Evolutionary conservation across 2,329 filamentous ascomycete genomes (phyloP), one percentile per base, ranked within the genome.

Genomic region (Magnaporthiopsis poae): DNA sequence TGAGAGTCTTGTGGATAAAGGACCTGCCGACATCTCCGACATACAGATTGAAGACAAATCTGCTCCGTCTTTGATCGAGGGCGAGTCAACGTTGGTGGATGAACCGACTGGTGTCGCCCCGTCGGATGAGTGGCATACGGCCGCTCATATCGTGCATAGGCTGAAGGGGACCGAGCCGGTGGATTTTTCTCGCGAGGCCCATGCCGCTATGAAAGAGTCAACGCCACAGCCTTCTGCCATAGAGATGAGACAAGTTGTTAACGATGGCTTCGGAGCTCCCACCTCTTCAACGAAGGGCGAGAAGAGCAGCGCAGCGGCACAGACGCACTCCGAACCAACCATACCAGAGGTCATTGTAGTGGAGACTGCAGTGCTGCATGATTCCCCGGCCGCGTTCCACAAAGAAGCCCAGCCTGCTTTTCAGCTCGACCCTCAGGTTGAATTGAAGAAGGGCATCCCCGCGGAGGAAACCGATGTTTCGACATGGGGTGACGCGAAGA

Each of bases 1-100:
- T 1, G 25, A 31, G 21, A 64, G 25, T 25, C n/a, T 59, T 21
- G 52, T 25, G 21, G 46, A 56, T 11, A 8, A 56, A 25, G 9
- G 46, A 3, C 46, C 46, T 25, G 21, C 21, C 46, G 21, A 56
- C 46, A n/a, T 25, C 13, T 3, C 46, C 8, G 29, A 2, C 46
- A 29, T n/a, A n/a, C 9, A 7, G n/a, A 46, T 63, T 8, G 12
- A 52, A 46, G 46, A 18, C 12, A 25, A 36, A 60, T 21, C 21
- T 11, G 59, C 33, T 13, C 63, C 46, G 56, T 35, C 35, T 25
- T 33, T 65, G 56, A n/a, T 39, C 15, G 64, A 65, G 61, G 60
- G 36, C 27, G 63, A 62, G 29, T 60, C 60, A 3, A 68, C 62
- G n/a, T 63, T 68, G 36, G 52, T 64, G 25, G 70, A 67, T 33